These are phyloP conservation scores for Hortaea werneckii DNA, from an alignment of 2,329 filamentous ascomycete genomes.

Conservation along the genomic window DNA sequence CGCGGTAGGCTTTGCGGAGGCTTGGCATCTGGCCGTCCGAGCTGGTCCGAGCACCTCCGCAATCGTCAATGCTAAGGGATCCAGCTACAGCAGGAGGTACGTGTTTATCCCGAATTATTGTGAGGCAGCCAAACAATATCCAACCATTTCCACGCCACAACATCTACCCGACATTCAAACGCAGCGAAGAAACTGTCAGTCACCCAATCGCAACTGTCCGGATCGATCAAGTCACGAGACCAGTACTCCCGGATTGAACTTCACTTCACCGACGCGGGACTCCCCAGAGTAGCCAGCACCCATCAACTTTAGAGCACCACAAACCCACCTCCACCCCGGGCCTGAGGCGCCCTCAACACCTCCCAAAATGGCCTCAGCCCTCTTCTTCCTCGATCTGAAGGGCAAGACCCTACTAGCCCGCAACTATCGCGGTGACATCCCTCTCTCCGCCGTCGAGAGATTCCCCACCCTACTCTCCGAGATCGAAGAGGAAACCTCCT, in stretches of 20 bases:
- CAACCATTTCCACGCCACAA: no score
- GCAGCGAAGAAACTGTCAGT: no score
- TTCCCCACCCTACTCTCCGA: slow-evolving; percentile 93
- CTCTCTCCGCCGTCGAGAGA: slow-evolving; percentile 98
- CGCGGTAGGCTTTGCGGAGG: slow-evolving; percentile 1
- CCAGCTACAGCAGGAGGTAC: no score
- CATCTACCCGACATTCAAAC: no score
- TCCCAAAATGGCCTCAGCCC: slow-evolving; percentile 75
- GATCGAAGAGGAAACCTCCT: slow-evolving; percentile 97
- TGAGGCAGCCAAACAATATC: no score
- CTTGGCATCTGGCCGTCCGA: slow-evolving; percentile 1
- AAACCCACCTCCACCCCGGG: slow-evolving; percentile 5
- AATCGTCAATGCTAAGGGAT: not conserved
- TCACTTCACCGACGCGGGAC: no score
- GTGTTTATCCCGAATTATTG: no score
- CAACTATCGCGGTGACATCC: slow-evolving; percentile 97
- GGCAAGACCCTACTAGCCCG: slow-evolving; percentile 99
- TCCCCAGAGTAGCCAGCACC: no score
- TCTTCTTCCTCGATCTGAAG: slow-evolving; percentile 99
- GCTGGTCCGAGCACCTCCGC: slow-evolving; percentile 10
- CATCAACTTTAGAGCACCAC: no score
- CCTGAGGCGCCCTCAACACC: slow-evolving; percentile 13
- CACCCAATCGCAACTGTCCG: no score
- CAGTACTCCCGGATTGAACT: no score
- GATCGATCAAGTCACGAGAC: no score